Evolutionary conservation across 371 early-diverging fungal genomes (phyloP).

Genomic region (Rhizopus stolonifer): DNA sequence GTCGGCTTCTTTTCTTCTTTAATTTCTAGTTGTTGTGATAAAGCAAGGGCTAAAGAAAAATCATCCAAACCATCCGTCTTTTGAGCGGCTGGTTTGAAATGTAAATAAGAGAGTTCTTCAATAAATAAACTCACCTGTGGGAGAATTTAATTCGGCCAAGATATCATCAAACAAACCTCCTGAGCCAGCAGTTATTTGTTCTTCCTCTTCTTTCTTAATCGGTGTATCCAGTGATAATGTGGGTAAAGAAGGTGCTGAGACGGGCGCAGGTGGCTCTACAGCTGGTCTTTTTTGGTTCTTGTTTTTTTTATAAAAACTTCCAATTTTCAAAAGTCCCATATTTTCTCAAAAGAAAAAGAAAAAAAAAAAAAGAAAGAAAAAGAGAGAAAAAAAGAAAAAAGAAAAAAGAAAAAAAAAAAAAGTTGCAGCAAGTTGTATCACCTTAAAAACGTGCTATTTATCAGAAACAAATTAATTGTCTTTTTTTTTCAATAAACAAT

Average conservation of each 20-base stretch:
- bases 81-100: too few relatives aligned
- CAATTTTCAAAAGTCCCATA: slow-evolving; percentile 34
- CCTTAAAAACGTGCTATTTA: not conserved
- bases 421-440: not conserved
- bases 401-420: too few relatives aligned
- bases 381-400: slow-evolving; percentile 6
- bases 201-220: not conserved
- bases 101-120: too few relatives aligned
- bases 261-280: not conserved
- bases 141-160: slow-evolving; percentile 32
- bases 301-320: slow-evolving; percentile 30
- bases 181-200: slow-evolving; percentile 22
- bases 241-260: slow-evolving; percentile 9
- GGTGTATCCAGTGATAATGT: slow-evolving; percentile 9
- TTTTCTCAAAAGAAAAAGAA: slow-evolving; percentile 9
- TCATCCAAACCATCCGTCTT: slow-evolving; percentile 10
- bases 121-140: not conserved
- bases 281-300: slow-evolving; percentile 14
- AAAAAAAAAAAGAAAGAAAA: slow-evolving; percentile 10
- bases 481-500: too few relatives aligned
- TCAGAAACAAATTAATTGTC: too few relatives aligned
- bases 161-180: slow-evolving; percentile 43
- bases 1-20: slow-evolving; percentile 12
- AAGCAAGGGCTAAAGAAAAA: slow-evolving; percentile 39
- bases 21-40: slow-evolving; percentile 33